Evolutionary conservation across 2,329 filamentous ascomycete genomes (phyloP), one percentile per base, ranked within the genome.

Genomic region (Emmonsiellopsis sp.): DNA sequence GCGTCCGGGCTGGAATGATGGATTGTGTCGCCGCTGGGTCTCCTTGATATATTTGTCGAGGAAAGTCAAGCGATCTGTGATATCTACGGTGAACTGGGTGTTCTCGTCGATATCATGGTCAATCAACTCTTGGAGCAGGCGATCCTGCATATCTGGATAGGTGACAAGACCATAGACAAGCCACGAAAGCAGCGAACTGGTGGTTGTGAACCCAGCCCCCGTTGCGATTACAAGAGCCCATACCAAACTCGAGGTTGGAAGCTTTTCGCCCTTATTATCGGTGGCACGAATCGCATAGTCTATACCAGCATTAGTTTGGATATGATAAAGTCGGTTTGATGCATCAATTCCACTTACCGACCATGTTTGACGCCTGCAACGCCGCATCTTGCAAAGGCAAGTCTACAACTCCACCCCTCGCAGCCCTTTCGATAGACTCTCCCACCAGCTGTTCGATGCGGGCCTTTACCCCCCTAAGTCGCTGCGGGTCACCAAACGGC

Each of bases 171-270:
- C 71, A 61, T 81, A 83, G 40, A 82, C 62, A 1, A 79, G 68
- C 81, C 80, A 84, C 0, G 79, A 80, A 1, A 83, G 69, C 3
- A 83, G 72, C 0, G 79, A 78, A 2, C 75, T 77, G 0, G 78
- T 84, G 0, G 81, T 84, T 1, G 78, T 81, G 67, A 84, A 84
- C 16, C 81, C 81, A 2, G 81, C 81, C 3, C 71, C 80, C 13
- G 35, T 38, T 9, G 35, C 35, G 35, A 38, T 6, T 2, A 81
- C 67, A 0, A 82, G 66, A 1, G 67, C 65, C 58, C 61, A 61
- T 32, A 76, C 64, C n/a, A 73, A 59, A 51, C 64, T 67, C 3
- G 70, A 64, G 37, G 69, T 64, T 0, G 80, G 77, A 0, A 83
- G 65, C 55, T 79, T 78, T 51, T 80, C 71, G 37, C 80, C 80